phyloP scores from a whole-genome alignment of 257 asterid genomes.

The Petunia secreta region DNA sequence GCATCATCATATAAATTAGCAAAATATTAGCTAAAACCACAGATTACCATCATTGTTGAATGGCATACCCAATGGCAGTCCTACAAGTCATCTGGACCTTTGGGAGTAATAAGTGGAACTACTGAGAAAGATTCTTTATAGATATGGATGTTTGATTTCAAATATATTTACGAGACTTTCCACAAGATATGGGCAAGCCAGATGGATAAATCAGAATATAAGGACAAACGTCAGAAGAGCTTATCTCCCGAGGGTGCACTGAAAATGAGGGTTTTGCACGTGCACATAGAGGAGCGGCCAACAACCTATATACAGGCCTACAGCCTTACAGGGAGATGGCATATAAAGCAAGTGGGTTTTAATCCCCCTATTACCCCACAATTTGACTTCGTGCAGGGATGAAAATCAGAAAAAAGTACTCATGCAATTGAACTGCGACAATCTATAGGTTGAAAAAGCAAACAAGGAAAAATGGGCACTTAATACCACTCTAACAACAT shows the following conservation, averaged over 20 bases:
- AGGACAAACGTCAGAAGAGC: not conserved
- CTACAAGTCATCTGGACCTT: not conserved
- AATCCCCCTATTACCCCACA: not conserved
- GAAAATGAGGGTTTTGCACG: conserved; percentile 18
- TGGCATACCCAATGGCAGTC: not conserved
- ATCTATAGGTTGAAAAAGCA: conserved; percentile 18
- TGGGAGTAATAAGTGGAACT: conserved; percentile 7
- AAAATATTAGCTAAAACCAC: not conserved
- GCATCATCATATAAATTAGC: not conserved
- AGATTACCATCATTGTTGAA: not conserved
- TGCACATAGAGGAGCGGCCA: not conserved
- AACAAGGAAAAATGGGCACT: not conserved
- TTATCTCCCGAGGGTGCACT: not conserved
- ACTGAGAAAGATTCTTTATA: not conserved
- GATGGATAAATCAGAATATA: conserved; percentile 13
- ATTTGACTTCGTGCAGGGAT: not conserved
- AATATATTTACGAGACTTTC: not conserved
- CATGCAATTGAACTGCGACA: not conserved
- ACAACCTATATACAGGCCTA: not conserved
- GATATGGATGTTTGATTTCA: conserved; percentile 8
- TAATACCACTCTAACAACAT: not conserved
- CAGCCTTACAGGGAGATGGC: not conserved
- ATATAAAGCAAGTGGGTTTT: not conserved
- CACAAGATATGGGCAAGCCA: not conserved
- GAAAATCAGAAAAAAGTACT: conserved; percentile 20